Base-by-base conservation (phyloP, 768 basidiomycete species). In the Baorangia bicolor region DNA sequence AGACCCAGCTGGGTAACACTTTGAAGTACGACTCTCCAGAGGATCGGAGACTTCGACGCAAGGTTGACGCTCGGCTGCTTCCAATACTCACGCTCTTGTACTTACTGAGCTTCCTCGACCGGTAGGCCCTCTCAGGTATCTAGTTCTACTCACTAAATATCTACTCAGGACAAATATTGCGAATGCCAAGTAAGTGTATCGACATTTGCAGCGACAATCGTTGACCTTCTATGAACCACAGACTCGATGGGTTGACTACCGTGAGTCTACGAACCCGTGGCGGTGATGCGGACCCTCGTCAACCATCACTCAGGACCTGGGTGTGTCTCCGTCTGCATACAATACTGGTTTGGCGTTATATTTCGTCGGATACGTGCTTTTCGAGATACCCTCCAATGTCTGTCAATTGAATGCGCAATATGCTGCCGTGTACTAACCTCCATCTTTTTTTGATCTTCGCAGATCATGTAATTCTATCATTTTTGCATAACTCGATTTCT, bases 311-410 rank as follows among this genome's bases (percentile, higher is more conserved):
- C 57, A 84, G 82, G 83, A 85, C 55, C 69, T 84, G n/a, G 53
- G 78, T 33, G 64, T 85, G 20, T 72, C 78, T 18, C 65, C 77
- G 6, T 67, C 81, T 0, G 79, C 75, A 47, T 86, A 85, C 64
- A 85, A 85, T 60, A 82, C 81, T 0, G 73, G 81, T 2, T 67
- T 87, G 18, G 81, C 83, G 0, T 60, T 86, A 3, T 86, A 84
- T 65, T 87, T 86, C 54, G 72, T 84, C 4, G 79, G 82, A 46
- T 86, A 86, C 60, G 75, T 84, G 16, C 56, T 78, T n/a, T 85
- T 84, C 46, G 84, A 85, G 64, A 73, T 85, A 42, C 84, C 83
- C 14, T 73, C 81, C 20, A 85, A 84, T 64, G 82, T 85, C 25
- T 25, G 67, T 66, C 13, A 11, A 27, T 33, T 2, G 5, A 23